phyloP scores from a whole-genome alignment of 2,329 filamentous ascomycete genomes.

The Apiospora kogelbergensis region DNA sequence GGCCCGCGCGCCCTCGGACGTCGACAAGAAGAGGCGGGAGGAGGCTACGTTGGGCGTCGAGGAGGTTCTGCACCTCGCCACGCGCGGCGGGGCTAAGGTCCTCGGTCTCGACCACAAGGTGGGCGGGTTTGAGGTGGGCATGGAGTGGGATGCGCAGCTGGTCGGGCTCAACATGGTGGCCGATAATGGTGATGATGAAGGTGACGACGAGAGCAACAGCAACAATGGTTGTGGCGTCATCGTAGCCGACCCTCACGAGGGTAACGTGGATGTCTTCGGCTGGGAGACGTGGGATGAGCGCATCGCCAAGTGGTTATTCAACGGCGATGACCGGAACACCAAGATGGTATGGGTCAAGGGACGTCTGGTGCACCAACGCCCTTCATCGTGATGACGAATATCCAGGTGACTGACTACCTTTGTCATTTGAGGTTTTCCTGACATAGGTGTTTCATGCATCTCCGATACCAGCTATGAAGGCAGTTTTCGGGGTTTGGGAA shows the following conservation, averaged over 20 bases:
- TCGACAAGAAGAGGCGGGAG: conserved; percentile 32
- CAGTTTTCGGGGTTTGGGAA: too few relatives aligned
- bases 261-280: conserved; percentile 85
- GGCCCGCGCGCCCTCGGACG: background rate
- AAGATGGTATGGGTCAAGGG: conserved; percentile 87
- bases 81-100: conserved; percentile 80
- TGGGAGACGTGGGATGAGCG: conserved; percentile 86
- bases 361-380: conserved; percentile 65
- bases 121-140: conserved; percentile 82
- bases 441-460: too few relatives aligned
- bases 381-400: background rate
- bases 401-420: background rate
- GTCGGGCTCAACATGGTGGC: conserved; percentile 60
- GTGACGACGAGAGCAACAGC: conserved; percentile 29
- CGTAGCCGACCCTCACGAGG: conserved; percentile 51
- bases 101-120: conserved; percentile 71
- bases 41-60: conserved; percentile 73
- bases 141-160: conserved; percentile 89
- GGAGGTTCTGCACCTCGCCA: conserved; percentile 84
- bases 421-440: too few relatives aligned
- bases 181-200: conserved; percentile 32
- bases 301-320: conserved; percentile 92
- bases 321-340: conserved; percentile 90
- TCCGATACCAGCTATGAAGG: too few relatives aligned
- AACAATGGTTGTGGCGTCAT: conserved; percentile 87